These are phyloP conservation scores for Cercophora samala DNA, from an alignment of 495 filamentous ascomycete species.

Conservation along the genomic window DNA sequence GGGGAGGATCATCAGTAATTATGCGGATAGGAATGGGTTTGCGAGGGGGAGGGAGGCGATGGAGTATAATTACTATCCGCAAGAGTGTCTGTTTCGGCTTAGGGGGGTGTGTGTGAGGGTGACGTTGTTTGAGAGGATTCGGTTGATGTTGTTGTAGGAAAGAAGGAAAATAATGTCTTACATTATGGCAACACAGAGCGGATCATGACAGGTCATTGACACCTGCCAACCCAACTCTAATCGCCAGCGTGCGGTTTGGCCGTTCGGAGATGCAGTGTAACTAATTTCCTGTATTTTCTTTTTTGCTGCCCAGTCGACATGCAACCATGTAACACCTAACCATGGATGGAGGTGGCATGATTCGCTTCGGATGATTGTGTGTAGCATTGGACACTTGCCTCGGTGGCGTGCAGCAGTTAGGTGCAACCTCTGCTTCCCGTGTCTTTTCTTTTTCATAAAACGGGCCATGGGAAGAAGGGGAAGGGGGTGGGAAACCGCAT, in stretches of 20 bases:
- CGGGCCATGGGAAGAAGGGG: neutral
- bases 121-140: neutral
- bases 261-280: neutral
- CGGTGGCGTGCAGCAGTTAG: neutral
- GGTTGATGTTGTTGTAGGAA: neutral
- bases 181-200: neutral
- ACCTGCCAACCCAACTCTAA: neutral
- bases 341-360: neutral
- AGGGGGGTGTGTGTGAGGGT: neutral
- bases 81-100: neutral
- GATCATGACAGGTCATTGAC: neutral
- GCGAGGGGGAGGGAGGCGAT: neutral
- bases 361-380: neutral
- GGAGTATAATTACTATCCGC: slow-evolving; percentile 6
- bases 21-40: neutral
- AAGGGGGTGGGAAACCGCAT: neutral
- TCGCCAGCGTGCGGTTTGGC: too few relatives aligned
- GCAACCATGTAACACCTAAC: neutral
- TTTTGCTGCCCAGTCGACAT: neutral
- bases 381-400: neutral
- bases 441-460: neutral
- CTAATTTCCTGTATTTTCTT: neutral
- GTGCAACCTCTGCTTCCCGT: neutral
- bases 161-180: neutral
- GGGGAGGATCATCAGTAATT: neutral